Base-by-base conservation (phyloP, 192 early-diverging fungal genomes). In the Ambispora gerdemannii region DNA sequence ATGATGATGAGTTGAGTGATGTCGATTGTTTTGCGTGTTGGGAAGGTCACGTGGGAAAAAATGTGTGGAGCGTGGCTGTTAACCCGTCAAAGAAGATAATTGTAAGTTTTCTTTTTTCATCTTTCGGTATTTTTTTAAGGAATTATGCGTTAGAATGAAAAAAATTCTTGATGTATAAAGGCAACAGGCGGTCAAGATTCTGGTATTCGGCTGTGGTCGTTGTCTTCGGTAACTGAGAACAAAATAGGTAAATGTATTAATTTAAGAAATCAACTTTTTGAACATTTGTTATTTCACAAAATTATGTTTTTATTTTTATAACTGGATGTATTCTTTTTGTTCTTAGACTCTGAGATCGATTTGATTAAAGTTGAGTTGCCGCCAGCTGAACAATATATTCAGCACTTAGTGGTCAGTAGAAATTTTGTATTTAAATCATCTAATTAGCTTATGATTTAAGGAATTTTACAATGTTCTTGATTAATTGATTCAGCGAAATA, bases 141-240 rank as follows among this genome's bases (percentile, higher is more conserved):
- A 53, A n/a, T 61, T 38, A 47, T n/a, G 19, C 24, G n/a, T 19
- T 13, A 19, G 2, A 6, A 62, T 4, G 15, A 36, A n/a, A 15
- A 43, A 43, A 43, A 43, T 20, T 20, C 2, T 71, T 55, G 3
- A 3, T 30, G 22, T 3, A 10, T 62, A 25, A 13, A 80, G 63
- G 90, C 86, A 3, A 88, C 90, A 4, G 93, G 93, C 22, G 93
- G 91, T 0, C 87, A 87, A 30, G 93, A 95, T 74, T 86, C 89
- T 1, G 92, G 90, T 3, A 81, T 95, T 49, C 82, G 88, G 11
- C 71, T 92, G 0, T 94, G 92, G 90, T 80, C 85, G 8, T 63
- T 91, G 28, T 70, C 63, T n/a, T 74, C 80, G 3, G 78, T 87
- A 13, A 76, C 76, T 50, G 63, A 77, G 20, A 83, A 86, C 32